These are phyloP conservation scores for Candida coquimbonensis DNA, from an alignment of 805 yeast species.

Conservation along the genomic window DNA sequence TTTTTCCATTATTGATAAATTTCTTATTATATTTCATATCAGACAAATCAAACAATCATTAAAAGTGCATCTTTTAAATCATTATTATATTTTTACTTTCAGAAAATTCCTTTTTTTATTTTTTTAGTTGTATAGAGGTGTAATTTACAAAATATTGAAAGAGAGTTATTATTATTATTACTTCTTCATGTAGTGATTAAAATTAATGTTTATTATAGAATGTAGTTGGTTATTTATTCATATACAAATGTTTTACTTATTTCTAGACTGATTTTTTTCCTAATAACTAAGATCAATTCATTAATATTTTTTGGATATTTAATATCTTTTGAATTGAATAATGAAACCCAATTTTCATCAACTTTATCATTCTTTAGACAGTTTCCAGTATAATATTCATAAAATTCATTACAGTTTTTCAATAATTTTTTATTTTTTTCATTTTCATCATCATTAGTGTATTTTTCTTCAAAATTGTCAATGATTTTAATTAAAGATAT, in stretches of 20 bases:
- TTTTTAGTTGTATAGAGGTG: constrained; percentile 1
- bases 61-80: neutral
- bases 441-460: neutral
- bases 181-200: too few relatives aligned
- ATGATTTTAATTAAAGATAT: constrained; percentile 16
- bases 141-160: constrained; percentile 1
- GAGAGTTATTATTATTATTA: neutral
- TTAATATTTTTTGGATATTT: constrained; percentile 14
- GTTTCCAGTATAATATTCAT: constrained; percentile 12
- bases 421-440: constrained; percentile 9
- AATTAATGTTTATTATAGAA: too few relatives aligned
- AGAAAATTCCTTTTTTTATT: neutral
- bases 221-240: neutral
- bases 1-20: too few relatives aligned
- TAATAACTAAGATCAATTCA: constrained; percentile 12
- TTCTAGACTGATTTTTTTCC: constrained; percentile 21
- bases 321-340: constrained; percentile 13
- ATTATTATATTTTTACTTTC: neutral
- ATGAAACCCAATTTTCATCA: constrained; percentile 15
- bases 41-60: neutral
- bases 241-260: constrained; percentile 19
- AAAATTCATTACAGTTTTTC: constrained; percentile 15
- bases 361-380: neutral
- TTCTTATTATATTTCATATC: neutral
- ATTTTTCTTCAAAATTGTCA: constrained; percentile 14